phyloP scores from a whole-genome alignment of 2,329 filamentous ascomycete species.

The Coniochaeta ligniaria region DNA sequence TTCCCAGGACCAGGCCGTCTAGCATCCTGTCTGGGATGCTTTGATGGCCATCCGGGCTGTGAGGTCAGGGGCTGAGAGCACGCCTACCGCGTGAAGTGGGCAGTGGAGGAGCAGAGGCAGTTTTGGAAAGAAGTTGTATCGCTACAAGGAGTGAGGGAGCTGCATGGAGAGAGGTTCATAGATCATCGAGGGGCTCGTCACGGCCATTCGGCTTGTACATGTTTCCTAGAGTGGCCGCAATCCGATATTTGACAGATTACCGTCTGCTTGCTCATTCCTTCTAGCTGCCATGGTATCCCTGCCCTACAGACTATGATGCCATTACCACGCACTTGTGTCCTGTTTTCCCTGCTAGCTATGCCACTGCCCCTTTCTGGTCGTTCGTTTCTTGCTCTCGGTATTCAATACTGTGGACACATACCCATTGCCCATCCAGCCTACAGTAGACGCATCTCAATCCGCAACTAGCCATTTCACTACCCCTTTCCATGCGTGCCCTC shows the following conservation, averaged over 20 bases:
- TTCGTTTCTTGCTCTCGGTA: too few species aligned
- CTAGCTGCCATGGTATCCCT: background rate
- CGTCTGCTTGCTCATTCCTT: background rate
- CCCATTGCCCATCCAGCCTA: too few species aligned
- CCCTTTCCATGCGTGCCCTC: too few species aligned
- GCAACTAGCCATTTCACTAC: too few species aligned
- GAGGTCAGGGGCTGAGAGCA: background rate
- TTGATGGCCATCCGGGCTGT: background rate
- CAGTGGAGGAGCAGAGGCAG: background rate
- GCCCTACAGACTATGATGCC: background rate
- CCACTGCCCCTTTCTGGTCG: too few species aligned
- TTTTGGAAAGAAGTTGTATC: background rate
- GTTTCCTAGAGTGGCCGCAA: conserved; percentile 20
- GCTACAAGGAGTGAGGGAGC: background rate
- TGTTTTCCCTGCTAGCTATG: too few species aligned
- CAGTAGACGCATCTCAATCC: too few species aligned
- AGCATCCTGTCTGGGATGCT: background rate
- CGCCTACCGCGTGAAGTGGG: background rate
- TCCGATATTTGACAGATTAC: conserved; percentile 5
- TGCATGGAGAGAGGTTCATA: background rate
- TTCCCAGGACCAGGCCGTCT: too few species aligned
- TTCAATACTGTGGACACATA: too few species aligned
- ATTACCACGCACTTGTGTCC: background rate
- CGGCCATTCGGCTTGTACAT: conserved; percentile 16
- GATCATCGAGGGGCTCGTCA: background rate